Evolutionary conservation across 345 rosid species (phyloP).

Genomic region (Salix koriyanagi): DNA sequence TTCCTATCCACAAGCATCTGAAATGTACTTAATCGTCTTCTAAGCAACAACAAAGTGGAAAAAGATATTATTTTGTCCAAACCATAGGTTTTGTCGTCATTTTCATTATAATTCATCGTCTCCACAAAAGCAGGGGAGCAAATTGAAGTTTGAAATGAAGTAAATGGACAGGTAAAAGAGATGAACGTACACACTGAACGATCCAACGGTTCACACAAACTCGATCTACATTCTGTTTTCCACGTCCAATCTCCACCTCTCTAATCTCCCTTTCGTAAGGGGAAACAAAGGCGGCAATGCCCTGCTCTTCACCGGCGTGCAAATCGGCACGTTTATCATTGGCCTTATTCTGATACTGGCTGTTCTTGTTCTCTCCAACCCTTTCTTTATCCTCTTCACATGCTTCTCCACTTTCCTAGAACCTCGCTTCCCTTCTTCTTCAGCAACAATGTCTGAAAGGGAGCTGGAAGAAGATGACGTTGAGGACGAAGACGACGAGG

Average conservation of each 20-base stretch:
- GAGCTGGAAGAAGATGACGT: constrained; percentile 66
- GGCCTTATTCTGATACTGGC: constrained; percentile 75
- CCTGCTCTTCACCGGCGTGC: constrained; percentile 50
- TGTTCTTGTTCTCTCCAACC: constrained; percentile 77
- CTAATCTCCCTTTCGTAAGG: constrained; percentile 53
- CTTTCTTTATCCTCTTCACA: constrained; percentile 68
- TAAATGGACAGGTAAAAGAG: constrained; percentile 4
- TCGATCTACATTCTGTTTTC: not conserved
- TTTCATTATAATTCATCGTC: constrained; percentile 34
- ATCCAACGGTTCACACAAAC: constrained; percentile 11
- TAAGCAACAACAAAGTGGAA: not conserved
- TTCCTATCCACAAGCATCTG: constrained; percentile 9
- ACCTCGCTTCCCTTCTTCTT: constrained; percentile 38
- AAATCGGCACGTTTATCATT: constrained; percentile 78
- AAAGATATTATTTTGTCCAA: not conserved
- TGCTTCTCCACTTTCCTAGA: constrained; percentile 41
- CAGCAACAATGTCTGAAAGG: constrained; percentile 36
- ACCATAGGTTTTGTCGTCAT: constrained; percentile 25
- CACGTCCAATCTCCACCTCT: constrained; percentile 28
- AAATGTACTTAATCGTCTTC: not conserved
- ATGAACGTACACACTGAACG: constrained; percentile 13
- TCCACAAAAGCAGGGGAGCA: constrained; percentile 10
- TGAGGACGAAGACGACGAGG: constrained; percentile 54
- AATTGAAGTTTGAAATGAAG: not conserved
- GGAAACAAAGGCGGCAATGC: constrained; percentile 69